Conservation (phyloP, 1,139 yeast species). For the Yamadazyma dushanensis region DNA sequence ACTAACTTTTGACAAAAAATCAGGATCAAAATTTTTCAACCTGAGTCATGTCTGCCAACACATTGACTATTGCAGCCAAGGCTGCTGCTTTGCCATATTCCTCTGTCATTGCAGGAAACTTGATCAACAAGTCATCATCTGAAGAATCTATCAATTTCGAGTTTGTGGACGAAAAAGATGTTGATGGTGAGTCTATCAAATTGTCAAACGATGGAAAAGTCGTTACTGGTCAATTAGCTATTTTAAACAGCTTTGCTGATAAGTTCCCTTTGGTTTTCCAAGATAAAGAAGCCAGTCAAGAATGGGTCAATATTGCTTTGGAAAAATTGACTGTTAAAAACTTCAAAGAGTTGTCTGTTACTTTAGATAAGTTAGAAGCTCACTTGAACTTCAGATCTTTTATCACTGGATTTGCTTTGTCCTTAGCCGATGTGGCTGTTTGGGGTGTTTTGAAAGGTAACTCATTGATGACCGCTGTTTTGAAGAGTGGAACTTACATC, state of each 20-base stretch:
- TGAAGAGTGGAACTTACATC: conserved; percentile 79
- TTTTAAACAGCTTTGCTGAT: conserved; percentile 45
- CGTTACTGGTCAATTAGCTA: conserved; percentile 43
- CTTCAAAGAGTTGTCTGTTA: conserved; percentile 76
- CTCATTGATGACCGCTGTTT: conserved; percentile 86
- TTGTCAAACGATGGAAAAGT: conserved; percentile 48
- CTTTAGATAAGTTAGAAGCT: conserved; percentile 73
- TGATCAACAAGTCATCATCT: conserved; percentile 56
- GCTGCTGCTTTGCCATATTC: conserved; percentile 82
- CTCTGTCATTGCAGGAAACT: conserved; percentile 74
- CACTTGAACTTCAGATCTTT: conserved; percentile 86
- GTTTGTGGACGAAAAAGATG: conserved; percentile 62
- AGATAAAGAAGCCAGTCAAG: conserved; percentile 34
- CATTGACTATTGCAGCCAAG: conserved; percentile 76
- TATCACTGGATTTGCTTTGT: conserved; percentile 61
- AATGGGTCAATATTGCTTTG: conserved; percentile 72
- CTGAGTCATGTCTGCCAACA: conserved; percentile 26
- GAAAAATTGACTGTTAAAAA: conserved; percentile 76
- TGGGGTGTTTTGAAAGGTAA: conserved; percentile 96
- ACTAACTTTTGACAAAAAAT: background rate
- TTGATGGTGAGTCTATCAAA: conserved; percentile 43
- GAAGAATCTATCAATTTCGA: conserved; percentile 55
- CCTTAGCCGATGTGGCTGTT: conserved; percentile 80
- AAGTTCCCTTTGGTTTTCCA: conserved; percentile 42
- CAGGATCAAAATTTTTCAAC: background rate